Conservation (phyloP, 192 early-diverging fungal species). For the Rhizophagus sp. region DNA sequence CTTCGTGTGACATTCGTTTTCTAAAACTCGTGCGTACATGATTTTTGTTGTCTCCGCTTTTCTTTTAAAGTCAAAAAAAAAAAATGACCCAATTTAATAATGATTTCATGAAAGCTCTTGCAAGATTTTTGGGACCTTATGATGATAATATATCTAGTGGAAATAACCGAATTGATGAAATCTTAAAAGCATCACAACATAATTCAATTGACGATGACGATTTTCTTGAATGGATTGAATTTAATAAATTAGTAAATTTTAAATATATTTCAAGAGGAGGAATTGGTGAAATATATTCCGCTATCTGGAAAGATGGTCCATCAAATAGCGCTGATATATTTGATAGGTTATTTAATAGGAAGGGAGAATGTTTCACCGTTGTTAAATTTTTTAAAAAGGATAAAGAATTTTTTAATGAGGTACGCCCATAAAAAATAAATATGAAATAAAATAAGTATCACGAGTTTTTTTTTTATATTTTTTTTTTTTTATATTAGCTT, state of each 20-base stretch:
- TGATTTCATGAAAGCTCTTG: too few species aligned
- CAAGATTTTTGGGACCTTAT: too few species aligned
- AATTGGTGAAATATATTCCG: neutral
- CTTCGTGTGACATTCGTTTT: too few species aligned
- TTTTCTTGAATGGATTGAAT: conserved; percentile 6
- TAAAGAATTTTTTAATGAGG: too few species aligned
- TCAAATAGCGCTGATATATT: neutral
- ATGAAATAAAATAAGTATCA: neutral
- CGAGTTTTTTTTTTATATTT: neutral
- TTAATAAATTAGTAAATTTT: neutral
- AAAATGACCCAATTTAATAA: too few species aligned
- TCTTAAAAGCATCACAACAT: neutral
- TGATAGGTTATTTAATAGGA: too few species aligned
- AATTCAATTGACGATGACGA: neutral
- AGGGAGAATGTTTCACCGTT: too few species aligned
- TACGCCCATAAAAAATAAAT: too few species aligned
- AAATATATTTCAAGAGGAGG: neutral
- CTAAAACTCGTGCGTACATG: too few species aligned
- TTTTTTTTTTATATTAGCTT: neutral
- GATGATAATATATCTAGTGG: neutral
- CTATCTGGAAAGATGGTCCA: conserved; percentile 13
- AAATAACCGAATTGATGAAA: neutral
- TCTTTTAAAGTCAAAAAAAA: too few species aligned
- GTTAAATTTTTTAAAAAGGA: too few species aligned
- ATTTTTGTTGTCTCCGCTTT: too few species aligned